These are phyloP conservation scores for Tetrapisispora iriomotensis DNA, from an alignment of 805 yeast genomes.

Conservation along the genomic window DNA sequence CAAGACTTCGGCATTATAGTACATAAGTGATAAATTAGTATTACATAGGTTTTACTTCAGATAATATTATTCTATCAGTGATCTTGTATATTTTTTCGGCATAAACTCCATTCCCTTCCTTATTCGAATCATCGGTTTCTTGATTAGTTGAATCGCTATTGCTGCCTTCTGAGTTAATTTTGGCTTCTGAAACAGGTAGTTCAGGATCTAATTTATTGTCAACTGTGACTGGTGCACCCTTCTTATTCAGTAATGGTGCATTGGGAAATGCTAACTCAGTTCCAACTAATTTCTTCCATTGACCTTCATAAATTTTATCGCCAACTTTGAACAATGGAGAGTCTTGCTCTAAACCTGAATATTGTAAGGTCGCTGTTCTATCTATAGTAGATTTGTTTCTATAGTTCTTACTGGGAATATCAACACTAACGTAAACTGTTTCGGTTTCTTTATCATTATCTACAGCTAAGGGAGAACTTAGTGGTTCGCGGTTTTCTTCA, in stretches of 20 bases:
- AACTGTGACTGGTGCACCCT: slow-evolving; percentile 1
- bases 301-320: slow-evolving; percentile 54
- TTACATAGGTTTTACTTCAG: slow-evolving; percentile 22
- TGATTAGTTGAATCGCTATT: slow-evolving; percentile 12
- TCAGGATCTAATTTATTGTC: background rate
- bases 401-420: slow-evolving; percentile 35
- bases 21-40: too few species aligned
- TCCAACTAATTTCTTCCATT: slow-evolving; percentile 72
- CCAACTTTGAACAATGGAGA: slow-evolving; percentile 51
- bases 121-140: background rate
- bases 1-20: too few species aligned
- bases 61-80: slow-evolving; percentile 20
- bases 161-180: slow-evolving; percentile 4
- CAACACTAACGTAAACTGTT: slow-evolving; percentile 46
- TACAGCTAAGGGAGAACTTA: background rate
- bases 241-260: slow-evolving; percentile 17
- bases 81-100: slow-evolving; percentile 20
- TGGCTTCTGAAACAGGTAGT: background rate
- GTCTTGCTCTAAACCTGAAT: slow-evolving; percentile 45
- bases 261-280: slow-evolving; percentile 45
- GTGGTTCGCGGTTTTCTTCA: slow-evolving; percentile 12
- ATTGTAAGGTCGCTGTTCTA: slow-evolving; percentile 37
- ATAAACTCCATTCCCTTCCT: slow-evolving; percentile 7
- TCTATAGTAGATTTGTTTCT: slow-evolving; percentile 25
- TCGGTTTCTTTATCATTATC: slow-evolving; percentile 31